These are phyloP conservation scores for Actinidia polygama DNA, from an alignment of 179 eudicot genomes.

Conservation along the genomic window DNA sequence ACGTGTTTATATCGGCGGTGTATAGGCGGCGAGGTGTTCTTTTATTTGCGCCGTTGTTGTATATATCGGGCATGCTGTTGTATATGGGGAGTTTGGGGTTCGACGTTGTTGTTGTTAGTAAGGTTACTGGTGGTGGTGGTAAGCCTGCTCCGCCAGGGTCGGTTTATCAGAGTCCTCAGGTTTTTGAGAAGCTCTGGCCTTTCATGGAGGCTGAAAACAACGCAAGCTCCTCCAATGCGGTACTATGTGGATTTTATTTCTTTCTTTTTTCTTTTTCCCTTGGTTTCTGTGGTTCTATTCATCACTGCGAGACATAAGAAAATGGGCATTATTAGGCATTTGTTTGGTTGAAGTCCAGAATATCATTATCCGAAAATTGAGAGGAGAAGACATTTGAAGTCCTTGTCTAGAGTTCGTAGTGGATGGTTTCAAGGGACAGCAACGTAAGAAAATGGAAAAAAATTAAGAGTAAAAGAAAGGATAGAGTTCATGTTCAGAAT, in stretches of 20 bases:
- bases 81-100: constrained; percentile 82
- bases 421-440: too few species aligned
- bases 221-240: constrained; percentile 67
- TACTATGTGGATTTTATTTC: constrained; percentile 14
- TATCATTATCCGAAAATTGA: too few species aligned
- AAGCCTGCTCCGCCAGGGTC: constrained; percentile 65
- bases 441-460: too few species aligned
- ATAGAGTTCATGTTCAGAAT: not conserved
- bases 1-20: constrained; percentile 58
- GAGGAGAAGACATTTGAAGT: too few species aligned
- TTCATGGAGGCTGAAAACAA: constrained; percentile 67
- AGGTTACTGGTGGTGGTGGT: constrained; percentile 7
- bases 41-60: constrained; percentile 79
- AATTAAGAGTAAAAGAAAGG: not conserved
- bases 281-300: not conserved
- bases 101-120: constrained; percentile 46
- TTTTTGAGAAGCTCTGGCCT: constrained; percentile 79
- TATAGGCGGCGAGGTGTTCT: constrained; percentile 83
- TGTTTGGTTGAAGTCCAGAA: not conserved
- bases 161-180: constrained; percentile 81
- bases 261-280: not conserved
- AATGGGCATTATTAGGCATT: not conserved
- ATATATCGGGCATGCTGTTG: constrained; percentile 82
- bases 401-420: too few species aligned
- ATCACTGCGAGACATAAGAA: not conserved